A percentile compares a stretch with the other conserved stretches of the same genome.
Evolutionary conservation across 305 asterid species (phyloP).

Genomic region (Lippia alba): DNA sequence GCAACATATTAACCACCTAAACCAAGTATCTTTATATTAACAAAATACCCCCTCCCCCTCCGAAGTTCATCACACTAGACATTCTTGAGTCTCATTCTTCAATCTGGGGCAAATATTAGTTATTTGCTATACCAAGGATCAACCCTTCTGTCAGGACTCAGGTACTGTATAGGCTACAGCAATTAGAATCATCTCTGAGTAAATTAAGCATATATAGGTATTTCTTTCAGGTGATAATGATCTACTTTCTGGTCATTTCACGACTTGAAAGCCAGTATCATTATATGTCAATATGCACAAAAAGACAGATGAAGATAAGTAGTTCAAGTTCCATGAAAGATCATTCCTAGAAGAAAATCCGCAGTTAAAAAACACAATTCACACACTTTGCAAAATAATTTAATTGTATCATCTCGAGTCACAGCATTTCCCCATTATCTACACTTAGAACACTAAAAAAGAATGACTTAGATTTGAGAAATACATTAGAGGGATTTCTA

Average conservation of each 20-base stretch:
- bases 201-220: slow-evolving; percentile 4
- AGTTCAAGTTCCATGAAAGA: slow-evolving; percentile 21
- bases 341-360: neutral
- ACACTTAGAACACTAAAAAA: slow-evolving; percentile 7
- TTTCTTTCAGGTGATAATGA: slow-evolving; percentile 11
- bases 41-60: neutral
- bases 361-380: slow-evolving; percentile 1
- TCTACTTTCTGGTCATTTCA: neutral
- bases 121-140: neutral
- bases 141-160: too few relatives aligned
- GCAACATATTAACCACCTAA: slow-evolving; percentile 22
- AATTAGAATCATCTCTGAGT: neutral
- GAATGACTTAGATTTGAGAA: too few relatives aligned
- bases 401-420: slow-evolving; percentile 11
- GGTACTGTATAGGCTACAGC: too few relatives aligned
- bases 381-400: slow-evolving; percentile 14
- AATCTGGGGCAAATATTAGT: neutral
- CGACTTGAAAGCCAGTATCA: slow-evolving; percentile 1
- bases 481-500: slow-evolving; percentile 8
- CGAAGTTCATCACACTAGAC: neutral
- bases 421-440: slow-evolving; percentile 5
- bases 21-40: neutral
- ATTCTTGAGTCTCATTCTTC: neutral
- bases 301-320: slow-evolving; percentile 14
- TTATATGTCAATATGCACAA: slow-evolving; percentile 27